phyloP scores from a whole-genome alignment of 225 moss, liverwort and hornwort genomes.

The Pleurozium schreberi region DNA sequence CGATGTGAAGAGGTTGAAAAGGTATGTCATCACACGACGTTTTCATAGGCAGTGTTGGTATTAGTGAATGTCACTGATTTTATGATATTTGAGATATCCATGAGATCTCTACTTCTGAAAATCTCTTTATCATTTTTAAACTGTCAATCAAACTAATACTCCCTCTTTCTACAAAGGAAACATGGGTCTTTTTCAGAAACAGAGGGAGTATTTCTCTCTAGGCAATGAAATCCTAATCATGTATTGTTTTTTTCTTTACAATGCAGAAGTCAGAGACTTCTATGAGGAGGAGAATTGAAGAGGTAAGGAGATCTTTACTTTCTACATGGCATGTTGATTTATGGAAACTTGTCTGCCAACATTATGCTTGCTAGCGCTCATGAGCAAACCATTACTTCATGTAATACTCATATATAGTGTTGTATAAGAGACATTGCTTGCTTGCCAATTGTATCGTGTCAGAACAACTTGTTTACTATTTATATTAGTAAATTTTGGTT shows the following conservation, averaged over 20 bases:
- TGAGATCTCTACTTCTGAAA: not conserved
- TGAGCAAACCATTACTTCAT: not conserved
- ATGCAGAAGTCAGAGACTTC: conserved; percentile 67
- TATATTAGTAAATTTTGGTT: not conserved
- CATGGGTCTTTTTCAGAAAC: too few species aligned
- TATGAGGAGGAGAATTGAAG: conserved; percentile 62
- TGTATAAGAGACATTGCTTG: not conserved
- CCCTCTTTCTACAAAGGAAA: too few species aligned
- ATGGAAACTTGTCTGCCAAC: not conserved
- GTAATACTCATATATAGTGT: not conserved
- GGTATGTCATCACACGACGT: conserved; percentile 11
- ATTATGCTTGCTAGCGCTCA: not conserved
- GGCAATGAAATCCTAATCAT: not conserved
- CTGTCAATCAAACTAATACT: not conserved
- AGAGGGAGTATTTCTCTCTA: not conserved
- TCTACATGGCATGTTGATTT: not conserved
- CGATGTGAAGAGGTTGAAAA: conserved; percentile 76
- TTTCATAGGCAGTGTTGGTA: not conserved
- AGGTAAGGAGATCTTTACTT: conserved; percentile 28
- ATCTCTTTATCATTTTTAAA: not conserved
- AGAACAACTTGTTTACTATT: not conserved
- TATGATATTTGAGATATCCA: not conserved
- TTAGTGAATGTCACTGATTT: not conserved
- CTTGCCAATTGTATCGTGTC: not conserved
- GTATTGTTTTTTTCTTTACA: not conserved